Evolutionary conservation across 2,329 filamentous ascomycete species (phyloP).

Genomic region (Hysterium pulicare): DNA sequence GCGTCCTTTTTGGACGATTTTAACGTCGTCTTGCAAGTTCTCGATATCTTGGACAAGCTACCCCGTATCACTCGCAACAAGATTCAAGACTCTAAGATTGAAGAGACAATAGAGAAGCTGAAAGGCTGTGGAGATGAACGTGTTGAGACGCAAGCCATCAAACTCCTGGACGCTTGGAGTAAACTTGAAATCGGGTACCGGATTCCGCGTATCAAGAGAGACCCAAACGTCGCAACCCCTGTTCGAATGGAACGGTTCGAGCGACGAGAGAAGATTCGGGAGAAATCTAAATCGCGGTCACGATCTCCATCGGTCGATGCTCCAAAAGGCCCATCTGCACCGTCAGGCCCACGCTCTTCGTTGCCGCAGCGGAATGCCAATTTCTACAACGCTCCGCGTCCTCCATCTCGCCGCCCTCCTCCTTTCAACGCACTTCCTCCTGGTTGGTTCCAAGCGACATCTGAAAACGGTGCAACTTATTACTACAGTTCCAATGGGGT

Average conservation of each 20-base stretch:
- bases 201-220: slow-evolving; percentile 85
- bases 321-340: slow-evolving; percentile 34
- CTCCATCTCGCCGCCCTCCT: slow-evolving; percentile 49
- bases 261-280: slow-evolving; percentile 51
- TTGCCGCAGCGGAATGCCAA: slow-evolving; percentile 55
- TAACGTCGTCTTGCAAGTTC: slow-evolving; percentile 83
- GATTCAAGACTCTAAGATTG: slow-evolving; percentile 93
- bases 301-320: slow-evolving; percentile 42
- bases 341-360: slow-evolving; percentile 47
- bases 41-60: slow-evolving; percentile 84
- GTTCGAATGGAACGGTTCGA: slow-evolving; percentile 56
- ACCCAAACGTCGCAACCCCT: slow-evolving; percentile 56
- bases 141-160: slow-evolving; percentile 67
- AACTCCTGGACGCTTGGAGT: slow-evolving; percentile 79
- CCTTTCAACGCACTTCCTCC: slow-evolving; percentile 61
- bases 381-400: slow-evolving; percentile 51
- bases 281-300: slow-evolving; percentile 49
- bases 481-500: slow-evolving; percentile 74
- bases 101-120: slow-evolving; percentile 71
- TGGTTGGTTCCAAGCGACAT: slow-evolving; percentile 80
- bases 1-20: slow-evolving; percentile 83
- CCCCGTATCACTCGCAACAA: slow-evolving; percentile 94
- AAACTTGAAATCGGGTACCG: slow-evolving; percentile 87
- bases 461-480: slow-evolving; percentile 66
- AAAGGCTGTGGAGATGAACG: slow-evolving; percentile 67